phyloP scores from a whole-genome alignment of 805 yeast genomes.

The Pichia scutulata region DNA sequence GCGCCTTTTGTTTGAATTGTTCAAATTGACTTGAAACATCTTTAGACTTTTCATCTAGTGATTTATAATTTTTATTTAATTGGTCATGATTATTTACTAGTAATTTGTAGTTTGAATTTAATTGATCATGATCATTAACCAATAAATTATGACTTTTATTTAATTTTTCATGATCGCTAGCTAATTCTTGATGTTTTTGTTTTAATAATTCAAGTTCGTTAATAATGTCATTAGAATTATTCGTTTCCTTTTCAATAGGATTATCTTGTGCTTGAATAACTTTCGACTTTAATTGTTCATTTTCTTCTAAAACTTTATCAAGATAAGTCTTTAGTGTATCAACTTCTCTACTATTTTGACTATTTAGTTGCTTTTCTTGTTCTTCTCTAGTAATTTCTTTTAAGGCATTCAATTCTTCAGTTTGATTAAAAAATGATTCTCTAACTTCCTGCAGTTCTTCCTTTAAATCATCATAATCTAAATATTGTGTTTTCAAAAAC shows the following conservation, averaged over 20 bases:
- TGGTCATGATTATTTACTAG: background rate
- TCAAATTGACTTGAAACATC: background rate
- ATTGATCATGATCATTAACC: background rate
- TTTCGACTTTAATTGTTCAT: slow-evolving; percentile 8
- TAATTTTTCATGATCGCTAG: slow-evolving; percentile 10
- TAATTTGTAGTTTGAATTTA: background rate
- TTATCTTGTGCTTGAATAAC: background rate
- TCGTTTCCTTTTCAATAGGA: background rate
- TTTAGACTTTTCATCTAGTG: background rate
- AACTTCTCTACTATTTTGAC: slow-evolving; percentile 10
- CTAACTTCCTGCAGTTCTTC: background rate
- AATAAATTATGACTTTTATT: slow-evolving; percentile 3
- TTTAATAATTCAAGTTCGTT: slow-evolving; percentile 4
- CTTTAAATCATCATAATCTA: slow-evolving; percentile 7
- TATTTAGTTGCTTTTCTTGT: slow-evolving; percentile 11
- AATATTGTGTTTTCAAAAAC: background rate
- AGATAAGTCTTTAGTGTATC: slow-evolving; percentile 11
- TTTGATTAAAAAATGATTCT: slow-evolving; percentile 3
- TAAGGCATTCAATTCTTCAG: slow-evolving; percentile 8
- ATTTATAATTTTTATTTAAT: background rate
- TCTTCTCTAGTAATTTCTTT: slow-evolving; percentile 5
- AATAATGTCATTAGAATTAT: background rate
- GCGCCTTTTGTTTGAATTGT: background rate
- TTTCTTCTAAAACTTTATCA: slow-evolving; percentile 13
- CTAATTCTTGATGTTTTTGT: slow-evolving; percentile 8